Evolutionary conservation across 1,284 basidiomycete species (phyloP).

Genomic region (Sanghuangporus baumii): DNA sequence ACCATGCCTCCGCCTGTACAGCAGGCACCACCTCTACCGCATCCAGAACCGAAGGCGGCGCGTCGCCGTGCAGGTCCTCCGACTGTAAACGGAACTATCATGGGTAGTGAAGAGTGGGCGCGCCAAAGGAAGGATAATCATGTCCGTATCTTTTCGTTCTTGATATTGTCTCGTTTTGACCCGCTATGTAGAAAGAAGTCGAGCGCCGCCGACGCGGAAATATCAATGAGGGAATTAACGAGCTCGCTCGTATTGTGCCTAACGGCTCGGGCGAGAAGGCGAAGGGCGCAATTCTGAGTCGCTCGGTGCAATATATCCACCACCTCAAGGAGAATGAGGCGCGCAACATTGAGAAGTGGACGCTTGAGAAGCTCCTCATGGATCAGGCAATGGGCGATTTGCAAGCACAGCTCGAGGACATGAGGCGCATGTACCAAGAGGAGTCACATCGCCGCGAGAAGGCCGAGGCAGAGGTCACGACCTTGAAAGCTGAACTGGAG

Average conservation of each 20-base stretch:
- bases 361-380: slow-evolving; percentile 88
- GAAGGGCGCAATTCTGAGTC: slow-evolving; percentile 81
- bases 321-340: slow-evolving; percentile 88
- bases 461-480: slow-evolving; percentile 54
- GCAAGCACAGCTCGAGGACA: slow-evolving; percentile 73
- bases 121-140: slow-evolving; percentile 83
- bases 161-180: slow-evolving; percentile 8
- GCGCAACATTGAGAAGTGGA: slow-evolving; percentile 90
- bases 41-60: not conserved
- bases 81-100: slow-evolving; percentile 34
- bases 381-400: slow-evolving; percentile 87
- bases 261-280: slow-evolving; percentile 83
- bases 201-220: slow-evolving; percentile 90
- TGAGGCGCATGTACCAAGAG: slow-evolving; percentile 68
- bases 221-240: slow-evolving; percentile 95
- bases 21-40: not conserved
- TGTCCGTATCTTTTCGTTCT: slow-evolving; percentile 36
- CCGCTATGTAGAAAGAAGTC: slow-evolving; percentile 81
- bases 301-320: slow-evolving; percentile 85
- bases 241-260: slow-evolving; percentile 85
- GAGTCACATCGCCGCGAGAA: slow-evolving; percentile 54
- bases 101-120: slow-evolving; percentile 76
- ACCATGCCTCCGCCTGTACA: not conserved
- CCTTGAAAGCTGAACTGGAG: slow-evolving; percentile 33
- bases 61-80: slow-evolving; percentile 9